phyloP scores from a whole-genome alignment of 2,329 filamentous ascomycete species.

The Exserohilum turcica region DNA sequence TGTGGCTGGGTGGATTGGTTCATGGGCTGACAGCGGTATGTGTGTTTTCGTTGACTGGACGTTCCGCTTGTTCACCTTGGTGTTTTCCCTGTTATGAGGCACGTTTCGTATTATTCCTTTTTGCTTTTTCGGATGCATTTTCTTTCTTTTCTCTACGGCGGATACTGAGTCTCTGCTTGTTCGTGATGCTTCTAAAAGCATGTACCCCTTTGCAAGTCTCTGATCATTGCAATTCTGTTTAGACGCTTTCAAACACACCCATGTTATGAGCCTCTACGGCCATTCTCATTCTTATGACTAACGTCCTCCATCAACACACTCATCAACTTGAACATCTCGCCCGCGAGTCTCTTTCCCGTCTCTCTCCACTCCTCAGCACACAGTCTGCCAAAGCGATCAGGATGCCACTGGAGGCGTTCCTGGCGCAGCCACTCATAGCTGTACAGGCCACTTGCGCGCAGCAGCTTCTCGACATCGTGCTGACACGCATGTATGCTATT shows the following conservation, averaged over 20 bases:
- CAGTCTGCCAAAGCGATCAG: slow-evolving; percentile 44
- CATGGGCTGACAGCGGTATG: neutral
- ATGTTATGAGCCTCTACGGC: neutral
- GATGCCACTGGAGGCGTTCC: slow-evolving; percentile 46
- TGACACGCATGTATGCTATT: slow-evolving; percentile 39
- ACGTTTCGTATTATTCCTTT: neutral
- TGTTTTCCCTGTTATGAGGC: neutral
- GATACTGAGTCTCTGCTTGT: neutral
- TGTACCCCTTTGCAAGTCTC: no score
- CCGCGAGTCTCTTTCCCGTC: slow-evolving; percentile 36
- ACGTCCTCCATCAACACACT: slow-evolving; percentile 38
- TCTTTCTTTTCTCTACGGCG: no score
- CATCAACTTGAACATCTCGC: slow-evolving; percentile 47
- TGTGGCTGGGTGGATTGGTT: neutral
- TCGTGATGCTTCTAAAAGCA: no score
- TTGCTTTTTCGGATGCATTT: neutral
- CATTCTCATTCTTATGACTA: neutral
- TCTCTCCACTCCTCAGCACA: slow-evolving; percentile 42
- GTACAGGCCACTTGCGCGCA: slow-evolving; percentile 41
- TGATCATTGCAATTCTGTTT: no score
- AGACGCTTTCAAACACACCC: neutral
- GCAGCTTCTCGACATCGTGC: slow-evolving; percentile 41
- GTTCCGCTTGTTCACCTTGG: neutral
- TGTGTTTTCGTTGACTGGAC: neutral
- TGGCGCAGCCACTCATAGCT: slow-evolving; percentile 45